These are phyloP conservation scores for Perilla frutescens DNA, from an alignment of 257 asterid genomes.

Conservation along the genomic window DNA sequence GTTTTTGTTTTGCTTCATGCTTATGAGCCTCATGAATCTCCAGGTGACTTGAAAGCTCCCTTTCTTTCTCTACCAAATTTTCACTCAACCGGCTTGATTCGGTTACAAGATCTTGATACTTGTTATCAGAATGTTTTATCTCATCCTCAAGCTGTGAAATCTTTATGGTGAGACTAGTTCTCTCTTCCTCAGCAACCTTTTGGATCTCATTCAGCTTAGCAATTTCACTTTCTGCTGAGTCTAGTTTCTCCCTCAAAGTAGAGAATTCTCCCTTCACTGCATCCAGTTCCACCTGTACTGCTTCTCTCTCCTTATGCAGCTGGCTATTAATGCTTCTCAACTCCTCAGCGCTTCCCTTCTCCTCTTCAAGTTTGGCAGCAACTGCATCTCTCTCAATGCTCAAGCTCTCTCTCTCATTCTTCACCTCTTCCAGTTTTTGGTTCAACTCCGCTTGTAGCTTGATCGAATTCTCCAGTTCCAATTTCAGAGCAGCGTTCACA, in stretches of 20 bases:
- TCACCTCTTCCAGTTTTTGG: constrained; percentile 55
- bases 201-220: constrained; percentile 29
- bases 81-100: constrained; percentile 51
- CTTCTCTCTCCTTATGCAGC: no score
- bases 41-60: constrained; percentile 25
- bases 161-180: constrained; percentile 32
- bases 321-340: no score
- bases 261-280: no score
- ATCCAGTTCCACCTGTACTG: no score
- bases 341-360: constrained; percentile 48
- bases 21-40: constrained; percentile 42
- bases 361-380: constrained; percentile 46
- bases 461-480: constrained; percentile 49
- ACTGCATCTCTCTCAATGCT: constrained; percentile 51
- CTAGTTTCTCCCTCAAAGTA: constrained; percentile 35
- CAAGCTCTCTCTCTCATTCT: constrained; percentile 42
- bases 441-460: constrained; percentile 55
- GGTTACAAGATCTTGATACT: constrained; percentile 45
- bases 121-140: constrained; percentile 43
- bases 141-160: constrained; percentile 48
- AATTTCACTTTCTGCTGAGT: constrained; percentile 23
- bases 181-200: constrained; percentile 48
- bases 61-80: constrained; percentile 34
- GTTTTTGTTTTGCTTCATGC: constrained; percentile 44
- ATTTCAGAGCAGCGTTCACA: constrained; percentile 51